These are phyloP conservation scores for Mucor plumbeus DNA, from an alignment of 371 early-diverging fungal genomes.

Conservation along the genomic window DNA sequence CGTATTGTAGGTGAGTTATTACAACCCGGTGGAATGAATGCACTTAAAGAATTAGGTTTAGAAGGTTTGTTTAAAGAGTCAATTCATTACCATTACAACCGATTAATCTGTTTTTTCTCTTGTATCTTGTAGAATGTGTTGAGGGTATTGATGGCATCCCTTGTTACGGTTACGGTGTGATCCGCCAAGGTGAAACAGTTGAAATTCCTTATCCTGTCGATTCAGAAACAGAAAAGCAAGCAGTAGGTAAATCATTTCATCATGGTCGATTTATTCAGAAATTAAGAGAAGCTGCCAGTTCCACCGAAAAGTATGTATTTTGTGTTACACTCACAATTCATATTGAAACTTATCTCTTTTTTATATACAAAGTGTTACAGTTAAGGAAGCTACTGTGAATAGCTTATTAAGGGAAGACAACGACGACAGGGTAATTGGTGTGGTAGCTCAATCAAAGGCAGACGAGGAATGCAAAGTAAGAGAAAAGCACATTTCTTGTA, in stretches of 20 bases:
- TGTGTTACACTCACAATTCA: slow-evolving; percentile 9
- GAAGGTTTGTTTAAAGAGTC: slow-evolving; percentile 39
- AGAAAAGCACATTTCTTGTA: neutral
- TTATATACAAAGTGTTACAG: slow-evolving; percentile 58
- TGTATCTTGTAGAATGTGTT: slow-evolving; percentile 57
- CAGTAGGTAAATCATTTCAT: slow-evolving; percentile 79
- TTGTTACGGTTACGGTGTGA: slow-evolving; percentile 82
- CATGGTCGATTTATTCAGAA: slow-evolving; percentile 90
- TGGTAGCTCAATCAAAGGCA: slow-evolving; percentile 38
- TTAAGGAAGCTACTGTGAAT: slow-evolving; percentile 76
- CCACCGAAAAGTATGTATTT: slow-evolving; percentile 32
- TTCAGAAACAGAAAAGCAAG: slow-evolving; percentile 43
- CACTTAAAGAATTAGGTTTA: slow-evolving; percentile 76
- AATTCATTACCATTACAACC: too few relatives aligned
- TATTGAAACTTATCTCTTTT: neutral
- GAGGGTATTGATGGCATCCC: slow-evolving; percentile 84
- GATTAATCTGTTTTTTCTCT: too few relatives aligned
- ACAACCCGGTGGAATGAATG: slow-evolving; percentile 90
- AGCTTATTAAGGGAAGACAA: slow-evolving; percentile 54
- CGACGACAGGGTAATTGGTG: slow-evolving; percentile 59
- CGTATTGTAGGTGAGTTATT: slow-evolving; percentile 96
- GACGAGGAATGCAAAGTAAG: slow-evolving; percentile 21
- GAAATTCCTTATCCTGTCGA: slow-evolving; percentile 61
- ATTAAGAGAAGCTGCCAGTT: slow-evolving; percentile 68
- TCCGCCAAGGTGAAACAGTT: slow-evolving; percentile 52